Conservation (phyloP, 257 asterid species). For the Cinchona pubescens region DNA sequence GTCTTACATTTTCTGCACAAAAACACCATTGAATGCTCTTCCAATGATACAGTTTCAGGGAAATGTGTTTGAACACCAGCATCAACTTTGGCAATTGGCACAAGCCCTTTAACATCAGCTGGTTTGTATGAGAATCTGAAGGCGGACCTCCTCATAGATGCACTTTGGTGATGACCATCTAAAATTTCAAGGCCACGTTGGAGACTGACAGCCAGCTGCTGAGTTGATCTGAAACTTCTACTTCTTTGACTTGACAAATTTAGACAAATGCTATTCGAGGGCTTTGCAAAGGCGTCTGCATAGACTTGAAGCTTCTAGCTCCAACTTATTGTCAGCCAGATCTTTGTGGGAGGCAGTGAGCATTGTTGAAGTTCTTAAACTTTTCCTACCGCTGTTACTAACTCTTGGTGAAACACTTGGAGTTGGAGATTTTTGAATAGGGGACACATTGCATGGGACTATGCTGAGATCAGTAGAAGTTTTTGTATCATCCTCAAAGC, state of each 20-base stretch:
- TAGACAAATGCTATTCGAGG: constrained; percentile 47
- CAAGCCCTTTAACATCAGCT: constrained; percentile 46
- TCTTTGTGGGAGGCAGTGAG: constrained; percentile 52
- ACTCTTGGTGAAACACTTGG: constrained; percentile 86
- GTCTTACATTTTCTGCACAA: constrained; percentile 72
- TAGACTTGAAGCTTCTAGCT: constrained; percentile 32
- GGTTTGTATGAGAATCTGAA: constrained; percentile 72
- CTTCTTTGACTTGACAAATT: constrained; percentile 38
- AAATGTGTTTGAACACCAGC: constrained; percentile 73
- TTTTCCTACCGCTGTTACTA: constrained; percentile 59
- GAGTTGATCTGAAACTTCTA: constrained; percentile 62
- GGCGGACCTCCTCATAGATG: constrained; percentile 68
- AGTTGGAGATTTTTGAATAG: constrained; percentile 62
- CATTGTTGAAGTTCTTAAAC: constrained; percentile 69
- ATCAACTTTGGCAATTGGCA: constrained; percentile 67
- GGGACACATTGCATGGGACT: constrained; percentile 42
- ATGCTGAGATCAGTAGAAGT: constrained; percentile 32
- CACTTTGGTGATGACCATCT: constrained; percentile 60
- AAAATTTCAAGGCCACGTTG: constrained; percentile 83
- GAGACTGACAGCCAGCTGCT: constrained; percentile 77
- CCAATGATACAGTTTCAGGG: constrained; percentile 33
- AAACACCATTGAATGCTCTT: constrained; percentile 26
- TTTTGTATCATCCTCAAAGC: constrained; percentile 30
- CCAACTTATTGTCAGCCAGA: constrained; percentile 31
- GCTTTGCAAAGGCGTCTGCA: constrained; percentile 56